Evolutionary conservation across 805 yeast species (phyloP).

Genomic region (Torulaspora quercuum): DNA sequence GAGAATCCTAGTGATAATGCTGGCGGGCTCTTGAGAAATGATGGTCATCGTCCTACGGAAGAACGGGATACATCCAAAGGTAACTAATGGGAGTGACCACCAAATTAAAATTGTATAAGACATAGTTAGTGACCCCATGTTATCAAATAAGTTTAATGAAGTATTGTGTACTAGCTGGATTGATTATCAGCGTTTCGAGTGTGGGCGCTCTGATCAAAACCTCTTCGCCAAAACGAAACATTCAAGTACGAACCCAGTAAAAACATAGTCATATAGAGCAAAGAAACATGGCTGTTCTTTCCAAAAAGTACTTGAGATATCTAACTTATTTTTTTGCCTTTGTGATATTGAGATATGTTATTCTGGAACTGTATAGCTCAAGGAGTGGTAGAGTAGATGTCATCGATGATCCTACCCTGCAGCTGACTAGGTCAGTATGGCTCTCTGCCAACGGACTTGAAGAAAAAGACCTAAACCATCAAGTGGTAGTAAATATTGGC

Average conservation of each 20-base stretch:
- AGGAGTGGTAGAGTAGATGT: not conserved
- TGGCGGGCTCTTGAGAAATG: constrained; percentile 25
- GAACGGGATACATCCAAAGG: not conserved
- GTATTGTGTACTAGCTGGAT: too few species aligned
- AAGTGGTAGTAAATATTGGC: constrained; percentile 22
- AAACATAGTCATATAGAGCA: too few species aligned
- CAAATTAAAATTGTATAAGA: too few species aligned
- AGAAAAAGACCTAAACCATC: constrained; percentile 4
- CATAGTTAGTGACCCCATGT: too few species aligned
- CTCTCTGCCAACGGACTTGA: constrained; percentile 7
- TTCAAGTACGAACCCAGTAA: too few species aligned
- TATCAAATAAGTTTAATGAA: too few species aligned
- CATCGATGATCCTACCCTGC: constrained; percentile 1
- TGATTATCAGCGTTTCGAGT: not conserved
- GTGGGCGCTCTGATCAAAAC: too few species aligned
- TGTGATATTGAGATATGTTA: constrained; percentile 3
- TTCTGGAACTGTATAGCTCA: not conserved
- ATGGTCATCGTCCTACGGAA: constrained; percentile 10
- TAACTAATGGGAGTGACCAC: too few species aligned
- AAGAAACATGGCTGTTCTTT: constrained; percentile 8
- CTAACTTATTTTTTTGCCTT: constrained; percentile 8
- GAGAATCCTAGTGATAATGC: constrained; percentile 13
- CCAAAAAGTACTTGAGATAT: constrained; percentile 13
- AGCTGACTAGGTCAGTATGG: constrained; percentile 7
- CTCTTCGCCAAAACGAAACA: too few species aligned